Percentiles rank a stretch among this genome's conserved stretches.
Evolutionary conservation across 2,329 filamentous ascomycete species (phyloP).

Genomic region (Monilinia fructigena): DNA sequence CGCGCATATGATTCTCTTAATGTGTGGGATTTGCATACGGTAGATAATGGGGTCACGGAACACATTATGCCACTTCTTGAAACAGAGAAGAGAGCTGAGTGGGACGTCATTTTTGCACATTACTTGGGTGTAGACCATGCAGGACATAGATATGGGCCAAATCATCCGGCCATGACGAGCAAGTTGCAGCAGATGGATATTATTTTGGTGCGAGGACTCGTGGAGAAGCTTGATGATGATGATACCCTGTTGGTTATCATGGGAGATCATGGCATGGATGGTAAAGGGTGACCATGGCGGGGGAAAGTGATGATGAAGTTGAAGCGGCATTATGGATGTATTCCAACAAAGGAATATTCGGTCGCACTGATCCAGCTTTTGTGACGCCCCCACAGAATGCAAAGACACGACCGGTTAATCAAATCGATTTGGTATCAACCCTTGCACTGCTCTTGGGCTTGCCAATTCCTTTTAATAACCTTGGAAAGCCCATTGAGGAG

Average conservation of each 20-base stretch:
- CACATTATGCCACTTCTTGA: slow-evolving; percentile 83
- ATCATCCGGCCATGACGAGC: slow-evolving; percentile 85
- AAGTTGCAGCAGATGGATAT: slow-evolving; percentile 91
- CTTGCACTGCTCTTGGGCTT: slow-evolving; percentile 83
- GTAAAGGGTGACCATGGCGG: slow-evolving; percentile 98
- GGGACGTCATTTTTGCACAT: slow-evolving; percentile 95
- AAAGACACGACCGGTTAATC: slow-evolving; percentile 71
- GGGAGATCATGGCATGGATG: slow-evolving; percentile 99
- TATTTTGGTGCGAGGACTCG: slow-evolving; percentile 68
- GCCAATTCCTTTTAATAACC: slow-evolving; percentile 93
- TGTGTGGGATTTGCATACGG: slow-evolving; percentile 95
- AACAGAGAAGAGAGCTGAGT: slow-evolving; percentile 62
- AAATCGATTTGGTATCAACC: slow-evolving; percentile 95
- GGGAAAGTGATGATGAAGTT: slow-evolving; percentile 94
- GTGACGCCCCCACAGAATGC: slow-evolving; percentile 64
- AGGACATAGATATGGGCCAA: slow-evolving; percentile 90
- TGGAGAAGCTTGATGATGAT: slow-evolving; percentile 74
- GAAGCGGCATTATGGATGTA: slow-evolving; percentile 98
- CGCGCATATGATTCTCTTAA: slow-evolving; percentile 95
- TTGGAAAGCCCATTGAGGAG: slow-evolving; percentile 90
- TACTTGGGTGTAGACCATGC: slow-evolving; percentile 96
- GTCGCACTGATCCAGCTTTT: slow-evolving; percentile 64
- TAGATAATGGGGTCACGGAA: slow-evolving; percentile 91
- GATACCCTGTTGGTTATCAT: slow-evolving; percentile 88
- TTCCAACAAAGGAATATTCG: slow-evolving; percentile 82